A percentile compares a stretch with the other conserved stretches of the same genome.
phyloP scores from a whole-genome alignment of 352 stramenopile genomes.

The Globisporangium lucens region DNA sequence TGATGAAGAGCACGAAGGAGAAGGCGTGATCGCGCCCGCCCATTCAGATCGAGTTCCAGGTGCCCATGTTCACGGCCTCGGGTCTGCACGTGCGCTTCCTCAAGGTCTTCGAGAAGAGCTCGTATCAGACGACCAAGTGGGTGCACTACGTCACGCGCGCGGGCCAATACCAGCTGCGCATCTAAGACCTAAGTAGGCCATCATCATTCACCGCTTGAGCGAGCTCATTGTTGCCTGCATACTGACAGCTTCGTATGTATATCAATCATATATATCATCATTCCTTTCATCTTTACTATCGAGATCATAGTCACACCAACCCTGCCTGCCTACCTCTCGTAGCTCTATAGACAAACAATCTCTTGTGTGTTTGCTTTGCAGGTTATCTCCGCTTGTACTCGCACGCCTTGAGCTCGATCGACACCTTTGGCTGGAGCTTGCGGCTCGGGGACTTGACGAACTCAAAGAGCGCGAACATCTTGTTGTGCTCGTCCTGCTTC shows the following conservation, averaged over 20 bases:
- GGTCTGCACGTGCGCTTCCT: constrained; percentile 98
- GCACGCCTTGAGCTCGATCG: constrained; percentile 79
- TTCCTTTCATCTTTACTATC: constrained; percentile 1
- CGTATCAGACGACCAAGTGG: constrained; percentile 98
- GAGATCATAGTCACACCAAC: neutral
- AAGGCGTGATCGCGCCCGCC: constrained; percentile 96
- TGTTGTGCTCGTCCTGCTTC: constrained; percentile 77
- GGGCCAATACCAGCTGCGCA: constrained; percentile 96
- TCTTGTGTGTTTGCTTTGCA: no score
- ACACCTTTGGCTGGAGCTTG: constrained; percentile 38
- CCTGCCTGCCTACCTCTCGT: neutral
- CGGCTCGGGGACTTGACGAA: constrained; percentile 61
- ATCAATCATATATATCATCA: neutral
- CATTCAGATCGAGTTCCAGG: constrained; percentile 97
- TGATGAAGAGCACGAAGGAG: constrained; percentile 95
- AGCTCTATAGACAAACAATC: neutral
- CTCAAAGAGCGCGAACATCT: constrained; percentile 87
- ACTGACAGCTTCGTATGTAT: neutral
- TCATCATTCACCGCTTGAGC: neutral
- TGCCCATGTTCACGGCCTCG: constrained; percentile 98
- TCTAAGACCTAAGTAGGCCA: constrained; percentile 52
- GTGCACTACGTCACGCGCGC: constrained; percentile 98
- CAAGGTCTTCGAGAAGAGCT: constrained; percentile 98
- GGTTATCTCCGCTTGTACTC: constrained; percentile 82
- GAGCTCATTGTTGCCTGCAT: neutral